These are phyloP conservation scores for Pyricularia grisea DNA, from an alignment of 2,329 filamentous ascomycete genomes.

Conservation along the genomic window DNA sequence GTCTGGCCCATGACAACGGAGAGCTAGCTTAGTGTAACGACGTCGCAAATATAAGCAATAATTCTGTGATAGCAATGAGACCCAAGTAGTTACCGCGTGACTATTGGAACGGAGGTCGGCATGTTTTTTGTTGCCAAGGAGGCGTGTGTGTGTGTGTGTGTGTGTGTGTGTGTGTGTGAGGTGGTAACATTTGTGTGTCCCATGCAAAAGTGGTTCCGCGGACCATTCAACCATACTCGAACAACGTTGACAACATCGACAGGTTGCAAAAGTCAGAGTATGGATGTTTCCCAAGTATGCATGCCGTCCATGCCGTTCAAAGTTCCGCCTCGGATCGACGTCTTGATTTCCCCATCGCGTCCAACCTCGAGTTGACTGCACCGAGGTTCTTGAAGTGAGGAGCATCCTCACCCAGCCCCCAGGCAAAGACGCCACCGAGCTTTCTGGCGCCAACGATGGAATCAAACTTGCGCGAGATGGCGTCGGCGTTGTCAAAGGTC, in stretches of 20 bases:
- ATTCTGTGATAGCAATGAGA: too few relatives aligned
- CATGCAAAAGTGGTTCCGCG: background rate
- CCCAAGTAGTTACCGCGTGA: too few relatives aligned
- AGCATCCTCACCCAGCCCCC: conserved; percentile 63
- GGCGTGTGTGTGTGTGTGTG: too few relatives aligned
- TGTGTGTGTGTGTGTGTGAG: too few relatives aligned
- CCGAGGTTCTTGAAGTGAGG: conserved; percentile 30
- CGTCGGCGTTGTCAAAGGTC: conserved; percentile 59
- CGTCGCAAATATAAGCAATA: too few relatives aligned
- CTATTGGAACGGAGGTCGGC: too few relatives aligned
- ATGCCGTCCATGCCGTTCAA: background rate
- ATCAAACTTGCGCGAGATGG: conserved; percentile 53
- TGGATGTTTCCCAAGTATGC: background rate
- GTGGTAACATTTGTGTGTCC: background rate
- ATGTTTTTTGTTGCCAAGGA: too few relatives aligned
- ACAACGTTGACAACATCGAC: background rate
- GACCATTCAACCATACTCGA: background rate
- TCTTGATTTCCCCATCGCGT: background rate
- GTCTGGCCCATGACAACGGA: too few relatives aligned
- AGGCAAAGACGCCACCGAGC: conserved; percentile 65
- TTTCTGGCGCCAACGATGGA: conserved; percentile 44
- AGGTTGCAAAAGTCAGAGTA: background rate
- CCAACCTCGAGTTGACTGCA: conserved; percentile 20
- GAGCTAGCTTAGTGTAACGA: too few relatives aligned
- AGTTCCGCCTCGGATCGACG: background rate